Evolutionary conservation across 2,329 filamentous ascomycete genomes (phyloP).

Genomic region (Aspergillus chevalieri): DNA sequence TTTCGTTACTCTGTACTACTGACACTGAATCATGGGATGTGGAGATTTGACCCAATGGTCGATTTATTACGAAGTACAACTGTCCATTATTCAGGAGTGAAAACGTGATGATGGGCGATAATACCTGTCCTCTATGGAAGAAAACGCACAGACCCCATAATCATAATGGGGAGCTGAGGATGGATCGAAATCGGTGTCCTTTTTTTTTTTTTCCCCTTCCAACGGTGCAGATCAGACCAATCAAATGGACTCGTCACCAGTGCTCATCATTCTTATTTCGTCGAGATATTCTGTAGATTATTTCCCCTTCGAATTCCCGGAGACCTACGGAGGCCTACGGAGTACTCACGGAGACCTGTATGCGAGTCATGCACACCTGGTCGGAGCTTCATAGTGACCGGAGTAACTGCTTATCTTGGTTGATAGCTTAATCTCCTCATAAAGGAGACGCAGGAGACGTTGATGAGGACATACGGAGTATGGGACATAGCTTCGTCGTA

Average conservation of each 20-base stretch:
- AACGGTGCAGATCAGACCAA: not conserved
- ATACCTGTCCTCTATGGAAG: no score
- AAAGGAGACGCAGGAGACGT: not conserved
- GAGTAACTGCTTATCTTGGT: not conserved
- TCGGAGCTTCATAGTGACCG: not conserved
- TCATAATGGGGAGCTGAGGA: no score
- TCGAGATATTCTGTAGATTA: not conserved
- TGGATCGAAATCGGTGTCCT: not conserved
- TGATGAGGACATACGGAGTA: not conserved
- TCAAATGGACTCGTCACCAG: not conserved
- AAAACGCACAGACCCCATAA: no score
- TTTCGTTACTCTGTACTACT: no score
- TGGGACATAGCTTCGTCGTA: not conserved
- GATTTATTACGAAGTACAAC: no score
- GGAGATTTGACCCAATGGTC: no score
- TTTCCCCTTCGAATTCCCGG: no score
- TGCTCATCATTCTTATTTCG: not conserved
- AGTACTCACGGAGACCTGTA: not conserved
- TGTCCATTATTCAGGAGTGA: no score
- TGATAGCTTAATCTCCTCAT: not conserved
- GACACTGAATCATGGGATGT: no score
- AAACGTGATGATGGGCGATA: no score
- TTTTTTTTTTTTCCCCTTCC: not conserved
- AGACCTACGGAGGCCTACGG: no score
- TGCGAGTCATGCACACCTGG: not conserved